Conservation (phyloP, 805 yeast genomes). For the Deakozyma indianensis region DNA sequence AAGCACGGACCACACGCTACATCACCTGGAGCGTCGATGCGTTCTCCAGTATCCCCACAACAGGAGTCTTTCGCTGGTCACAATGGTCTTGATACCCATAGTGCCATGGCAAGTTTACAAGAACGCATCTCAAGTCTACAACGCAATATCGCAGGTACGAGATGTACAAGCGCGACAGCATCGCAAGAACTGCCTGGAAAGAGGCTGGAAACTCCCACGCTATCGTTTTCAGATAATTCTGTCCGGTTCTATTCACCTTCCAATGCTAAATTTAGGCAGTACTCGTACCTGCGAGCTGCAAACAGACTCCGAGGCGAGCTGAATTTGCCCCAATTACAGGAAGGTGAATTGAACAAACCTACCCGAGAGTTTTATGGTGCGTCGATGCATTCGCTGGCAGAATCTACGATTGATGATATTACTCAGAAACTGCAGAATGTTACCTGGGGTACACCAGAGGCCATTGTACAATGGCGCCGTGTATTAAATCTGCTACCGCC, state of each 20-base stretch:
- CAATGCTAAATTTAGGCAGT: neutral
- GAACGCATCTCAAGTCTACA: neutral
- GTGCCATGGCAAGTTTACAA: too few species aligned
- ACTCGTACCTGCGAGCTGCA: neutral
- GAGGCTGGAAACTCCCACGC: neutral
- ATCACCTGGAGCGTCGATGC: too few species aligned
- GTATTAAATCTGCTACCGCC: slow-evolving; percentile 10
- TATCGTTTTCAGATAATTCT: neutral
- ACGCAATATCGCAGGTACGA: neutral
- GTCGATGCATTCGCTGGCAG: neutral
- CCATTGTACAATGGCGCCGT: slow-evolving; percentile 5
- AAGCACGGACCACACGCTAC: too few species aligned
- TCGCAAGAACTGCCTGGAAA: neutral
- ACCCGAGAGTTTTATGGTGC: neutral
- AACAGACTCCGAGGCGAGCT: neutral
- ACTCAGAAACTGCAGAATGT: neutral
- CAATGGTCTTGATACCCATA: too few species aligned
- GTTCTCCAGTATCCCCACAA: too few species aligned
- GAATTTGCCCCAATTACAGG: neutral
- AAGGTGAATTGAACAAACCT: neutral
- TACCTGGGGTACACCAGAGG: neutral
- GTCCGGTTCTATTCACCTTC: neutral
- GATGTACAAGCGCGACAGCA: neutral
- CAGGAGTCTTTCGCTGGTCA: too few species aligned
- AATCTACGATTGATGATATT: neutral